Evolutionary conservation across 2,329 filamentous ascomycete species (phyloP).

Genomic region (Cytospora piceicola): DNA sequence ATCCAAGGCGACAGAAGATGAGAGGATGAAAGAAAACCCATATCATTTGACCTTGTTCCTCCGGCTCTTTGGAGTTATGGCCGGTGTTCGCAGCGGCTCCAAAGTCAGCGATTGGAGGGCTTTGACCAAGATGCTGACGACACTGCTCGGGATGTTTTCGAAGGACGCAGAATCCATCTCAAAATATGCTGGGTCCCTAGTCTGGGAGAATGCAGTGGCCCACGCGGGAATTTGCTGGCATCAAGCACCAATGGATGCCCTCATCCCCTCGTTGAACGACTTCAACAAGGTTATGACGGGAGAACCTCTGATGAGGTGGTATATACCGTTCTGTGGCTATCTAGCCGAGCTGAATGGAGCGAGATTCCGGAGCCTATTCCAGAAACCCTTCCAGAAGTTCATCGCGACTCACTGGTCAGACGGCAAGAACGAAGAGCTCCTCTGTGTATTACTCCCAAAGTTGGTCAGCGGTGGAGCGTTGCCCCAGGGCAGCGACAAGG

Average conservation of each 20-base stretch:
- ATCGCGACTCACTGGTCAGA: conserved; percentile 74
- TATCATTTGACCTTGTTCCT: conserved; percentile 54
- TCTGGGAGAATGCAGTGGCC: conserved; percentile 64
- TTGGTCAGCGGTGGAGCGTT: conserved; percentile 63
- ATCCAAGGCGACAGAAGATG: conserved; percentile 44
- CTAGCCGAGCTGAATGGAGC: conserved; percentile 74
- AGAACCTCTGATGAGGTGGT: conserved; percentile 70
- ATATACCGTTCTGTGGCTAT: conserved; percentile 83
- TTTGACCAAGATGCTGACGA: conserved; percentile 61
- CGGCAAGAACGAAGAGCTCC: conserved; percentile 64
- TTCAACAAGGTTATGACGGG: conserved; percentile 68
- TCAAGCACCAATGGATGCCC: conserved; percentile 75
- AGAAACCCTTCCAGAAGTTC: conserved; percentile 84
- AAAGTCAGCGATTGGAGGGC: conserved; percentile 74
- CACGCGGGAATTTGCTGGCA: conserved; percentile 71
- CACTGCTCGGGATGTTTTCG: conserved; percentile 54
- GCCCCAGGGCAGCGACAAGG: conserved; percentile 54
- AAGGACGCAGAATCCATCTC: conserved; percentile 43
- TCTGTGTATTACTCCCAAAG: conserved; percentile 70
- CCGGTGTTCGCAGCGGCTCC: conserved; percentile 80
- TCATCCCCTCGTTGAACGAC: conserved; percentile 70
- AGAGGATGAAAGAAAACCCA: conserved; percentile 39
- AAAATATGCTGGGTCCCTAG: conserved; percentile 43
- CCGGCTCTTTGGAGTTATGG: conserved; percentile 67
- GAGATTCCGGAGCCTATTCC: conserved; percentile 77